These are phyloP conservation scores for Bidens hawaiensis DNA, from an alignment of 140 eudicot species.

Conservation along the genomic window DNA sequence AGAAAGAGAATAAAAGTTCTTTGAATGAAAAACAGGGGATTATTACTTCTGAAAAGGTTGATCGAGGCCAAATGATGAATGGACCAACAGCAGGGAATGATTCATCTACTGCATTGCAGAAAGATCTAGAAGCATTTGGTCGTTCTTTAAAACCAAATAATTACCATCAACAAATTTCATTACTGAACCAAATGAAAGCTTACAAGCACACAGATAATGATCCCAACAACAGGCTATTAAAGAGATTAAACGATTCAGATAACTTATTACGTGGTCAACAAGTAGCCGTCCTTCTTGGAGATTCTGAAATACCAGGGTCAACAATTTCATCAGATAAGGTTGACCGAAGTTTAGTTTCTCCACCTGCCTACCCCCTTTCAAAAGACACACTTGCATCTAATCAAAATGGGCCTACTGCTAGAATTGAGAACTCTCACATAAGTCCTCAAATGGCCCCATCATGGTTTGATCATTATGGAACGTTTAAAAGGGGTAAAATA, in stretches of 20 bases:
- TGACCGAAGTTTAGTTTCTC: slow-evolving; percentile 32
- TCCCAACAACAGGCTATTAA: slow-evolving; percentile 43
- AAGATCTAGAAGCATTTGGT: slow-evolving; percentile 80
- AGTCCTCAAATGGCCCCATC: slow-evolving; percentile 90
- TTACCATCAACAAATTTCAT: slow-evolving; percentile 43
- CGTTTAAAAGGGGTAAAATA: slow-evolving; percentile 57
- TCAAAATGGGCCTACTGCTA: slow-evolving; percentile 36
- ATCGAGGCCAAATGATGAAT: slow-evolving; percentile 28
- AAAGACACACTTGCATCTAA: slow-evolving; percentile 36
- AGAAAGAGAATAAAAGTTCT: slow-evolving; percentile 29
- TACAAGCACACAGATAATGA: slow-evolving; percentile 46
- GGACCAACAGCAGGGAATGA: slow-evolving; percentile 37
- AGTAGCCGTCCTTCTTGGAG: slow-evolving; percentile 29
- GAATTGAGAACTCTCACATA: slow-evolving; percentile 42
- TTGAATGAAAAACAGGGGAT: slow-evolving; percentile 25
- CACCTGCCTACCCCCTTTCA: slow-evolving; percentile 31
- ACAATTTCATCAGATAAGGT: slow-evolving; percentile 23
- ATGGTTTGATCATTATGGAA: slow-evolving; percentile 77
- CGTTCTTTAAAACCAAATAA: slow-evolving; percentile 66
- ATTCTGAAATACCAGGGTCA: slow-evolving; percentile 37
- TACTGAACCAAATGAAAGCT: slow-evolving; percentile 63
- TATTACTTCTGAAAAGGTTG: slow-evolving; percentile 26
- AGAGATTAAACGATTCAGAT: slow-evolving; percentile 53
- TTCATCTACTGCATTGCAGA: slow-evolving; percentile 48
- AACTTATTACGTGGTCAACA: slow-evolving; percentile 31